A percentile compares a stretch with the other conserved stretches of the same genome.
These are phyloP conservation scores for Fusarium compactum DNA, from an alignment of 2,329 filamentous ascomycete species.

Conservation along the genomic window DNA sequence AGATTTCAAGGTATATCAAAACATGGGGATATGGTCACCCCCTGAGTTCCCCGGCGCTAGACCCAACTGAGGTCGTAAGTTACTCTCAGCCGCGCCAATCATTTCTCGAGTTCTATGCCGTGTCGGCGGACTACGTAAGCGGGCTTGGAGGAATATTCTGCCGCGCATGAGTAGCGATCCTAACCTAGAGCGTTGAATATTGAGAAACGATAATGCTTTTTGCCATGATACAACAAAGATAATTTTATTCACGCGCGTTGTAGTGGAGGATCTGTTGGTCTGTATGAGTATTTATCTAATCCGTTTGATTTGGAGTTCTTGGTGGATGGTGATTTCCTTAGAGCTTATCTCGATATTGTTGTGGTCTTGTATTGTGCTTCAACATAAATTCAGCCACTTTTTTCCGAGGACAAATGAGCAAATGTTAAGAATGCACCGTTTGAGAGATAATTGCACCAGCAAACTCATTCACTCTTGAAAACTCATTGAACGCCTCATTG, in stretches of 20 bases:
- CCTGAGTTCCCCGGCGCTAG: background rate
- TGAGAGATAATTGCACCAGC: rapidly evolving
- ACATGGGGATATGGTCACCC: background rate
- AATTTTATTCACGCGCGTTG: background rate
- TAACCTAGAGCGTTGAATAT: background rate
- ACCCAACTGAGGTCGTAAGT: background rate
- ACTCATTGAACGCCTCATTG: background rate
- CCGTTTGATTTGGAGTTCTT: background rate
- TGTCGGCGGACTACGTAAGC: background rate
- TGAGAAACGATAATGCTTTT: background rate
- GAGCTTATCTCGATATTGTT: no score
- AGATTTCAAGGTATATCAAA: background rate
- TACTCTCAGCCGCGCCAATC: background rate
- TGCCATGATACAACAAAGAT: background rate
- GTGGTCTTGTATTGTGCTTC: no score
- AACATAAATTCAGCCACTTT: no score
- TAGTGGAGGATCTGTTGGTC: rapidly evolving
- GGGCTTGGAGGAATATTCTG: no score
- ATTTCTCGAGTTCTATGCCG: background rate
- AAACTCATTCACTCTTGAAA: background rate
- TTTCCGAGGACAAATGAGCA: no score
- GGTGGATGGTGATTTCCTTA: background rate
- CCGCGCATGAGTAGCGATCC: no score
- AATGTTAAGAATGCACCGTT: rapidly evolving
- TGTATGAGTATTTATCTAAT: rapidly evolving